Evolutionary conservation across 352 stramenopile species (phyloP).

Genomic region (Pythium dissotocum): DNA sequence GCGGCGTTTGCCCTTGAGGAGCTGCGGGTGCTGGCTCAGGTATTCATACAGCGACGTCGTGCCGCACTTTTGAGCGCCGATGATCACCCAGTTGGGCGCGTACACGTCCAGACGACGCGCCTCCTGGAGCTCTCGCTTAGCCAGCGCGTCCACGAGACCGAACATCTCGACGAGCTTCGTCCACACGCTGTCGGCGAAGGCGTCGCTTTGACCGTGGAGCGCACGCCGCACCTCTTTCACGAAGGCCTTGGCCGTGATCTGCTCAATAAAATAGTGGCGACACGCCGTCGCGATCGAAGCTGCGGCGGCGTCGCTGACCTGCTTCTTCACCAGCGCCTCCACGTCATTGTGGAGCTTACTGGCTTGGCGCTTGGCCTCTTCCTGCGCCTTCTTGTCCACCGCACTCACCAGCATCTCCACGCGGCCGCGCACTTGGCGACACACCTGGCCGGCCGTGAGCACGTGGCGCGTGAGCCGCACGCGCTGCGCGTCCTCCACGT

Average conservation of each 20-base stretch:
- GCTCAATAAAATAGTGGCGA: conserved; percentile 63
- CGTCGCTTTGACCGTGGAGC: conserved; percentile 17
- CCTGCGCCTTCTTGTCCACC: conserved; percentile 29
- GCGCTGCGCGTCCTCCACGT: conserved; percentile 70
- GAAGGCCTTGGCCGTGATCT: conserved; percentile 51
- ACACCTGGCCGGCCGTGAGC: conserved; percentile 43
- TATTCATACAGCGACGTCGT: conserved; percentile 68
- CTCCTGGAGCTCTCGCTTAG: conserved; percentile 33
- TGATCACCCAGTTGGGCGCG: conserved; percentile 57
- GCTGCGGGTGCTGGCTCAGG: conserved; percentile 85
- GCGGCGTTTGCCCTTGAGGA: conserved; percentile 65
- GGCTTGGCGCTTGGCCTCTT: conserved; percentile 30
- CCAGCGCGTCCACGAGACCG: conserved; percentile 37
- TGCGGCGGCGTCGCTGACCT: conserved; percentile 24
- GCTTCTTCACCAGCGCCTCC: conserved; percentile 30
- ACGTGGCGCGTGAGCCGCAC: conserved; percentile 28
- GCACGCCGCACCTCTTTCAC: conserved; percentile 27
- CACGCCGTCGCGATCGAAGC: conserved; percentile 33
- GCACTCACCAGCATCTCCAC: conserved; percentile 43
- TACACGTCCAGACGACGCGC: conserved; percentile 29
- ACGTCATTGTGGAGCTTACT: conserved; percentile 33
- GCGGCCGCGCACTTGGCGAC: conserved; percentile 52
- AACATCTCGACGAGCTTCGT: conserved; percentile 45
- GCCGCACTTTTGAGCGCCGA: conserved; percentile 63
- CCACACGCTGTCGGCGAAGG: conserved; percentile 32